Percentiles rank a stretch among this genome's conserved stretches.
These are phyloP conservation scores for Myxozyma melibiosi DNA, from an alignment of 805 yeast species.

Conservation along the genomic window DNA sequence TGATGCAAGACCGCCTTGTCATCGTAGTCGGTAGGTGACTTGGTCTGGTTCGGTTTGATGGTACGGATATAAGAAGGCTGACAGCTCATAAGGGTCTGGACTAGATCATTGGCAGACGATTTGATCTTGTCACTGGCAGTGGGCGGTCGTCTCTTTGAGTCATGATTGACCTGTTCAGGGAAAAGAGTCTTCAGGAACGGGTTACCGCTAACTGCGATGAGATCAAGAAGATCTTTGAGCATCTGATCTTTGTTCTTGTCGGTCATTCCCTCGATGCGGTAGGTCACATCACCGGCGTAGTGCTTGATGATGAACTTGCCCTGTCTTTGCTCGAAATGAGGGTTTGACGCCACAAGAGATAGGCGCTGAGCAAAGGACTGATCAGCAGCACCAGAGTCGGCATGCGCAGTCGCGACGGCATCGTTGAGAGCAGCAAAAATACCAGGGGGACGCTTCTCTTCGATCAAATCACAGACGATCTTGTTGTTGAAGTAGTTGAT, in stretches of 20 bases:
- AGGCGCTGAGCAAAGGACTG: constrained; percentile 92
- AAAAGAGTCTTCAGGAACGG: constrained; percentile 60
- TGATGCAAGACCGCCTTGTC: constrained; percentile 90
- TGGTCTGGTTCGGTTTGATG: constrained; percentile 93
- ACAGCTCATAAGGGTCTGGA: constrained; percentile 85
- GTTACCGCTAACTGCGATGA: constrained; percentile 72
- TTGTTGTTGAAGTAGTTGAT: constrained; percentile 94
- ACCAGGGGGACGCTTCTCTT: constrained; percentile 93
- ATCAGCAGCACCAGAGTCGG: constrained; percentile 95
- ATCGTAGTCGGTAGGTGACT: constrained; percentile 87
- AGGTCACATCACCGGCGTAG: constrained; percentile 98
- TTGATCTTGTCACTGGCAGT: constrained; percentile 96
- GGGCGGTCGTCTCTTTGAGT: constrained; percentile 81
- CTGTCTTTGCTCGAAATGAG: constrained; percentile 86
- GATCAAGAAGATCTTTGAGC: constrained; percentile 81
- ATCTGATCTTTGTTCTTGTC: constrained; percentile 96
- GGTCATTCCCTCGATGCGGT: constrained; percentile 86
- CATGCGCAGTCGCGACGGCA: constrained; percentile 97
- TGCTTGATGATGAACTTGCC: constrained; percentile 89
- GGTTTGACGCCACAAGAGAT: constrained; percentile 76
- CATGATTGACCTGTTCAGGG: constrained; percentile 67
- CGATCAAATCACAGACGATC: constrained; percentile 95
- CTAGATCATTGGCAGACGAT: constrained; percentile 84
- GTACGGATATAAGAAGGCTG: constrained; percentile 96
- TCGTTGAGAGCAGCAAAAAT: constrained; percentile 94